Evolutionary conservation across 768 basidiomycete species (phyloP).

Genomic region (Tricholoma matsutake): DNA sequence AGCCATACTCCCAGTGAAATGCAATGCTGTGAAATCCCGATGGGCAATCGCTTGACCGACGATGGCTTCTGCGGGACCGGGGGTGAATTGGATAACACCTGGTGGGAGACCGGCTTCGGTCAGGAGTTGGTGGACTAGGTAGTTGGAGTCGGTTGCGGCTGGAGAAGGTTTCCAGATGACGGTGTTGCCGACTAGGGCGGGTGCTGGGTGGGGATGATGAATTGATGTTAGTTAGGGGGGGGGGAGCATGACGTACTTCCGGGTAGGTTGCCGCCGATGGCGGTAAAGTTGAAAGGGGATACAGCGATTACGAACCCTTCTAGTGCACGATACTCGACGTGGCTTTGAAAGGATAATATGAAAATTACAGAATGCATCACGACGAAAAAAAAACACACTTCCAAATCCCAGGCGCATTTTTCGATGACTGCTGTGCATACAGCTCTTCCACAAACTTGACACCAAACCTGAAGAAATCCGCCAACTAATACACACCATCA

Average conservation of each 20-base stretch:
- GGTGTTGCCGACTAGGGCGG: conserved; percentile 93
- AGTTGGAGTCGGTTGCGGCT: conserved; percentile 92
- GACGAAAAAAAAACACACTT: conserved; percentile 59
- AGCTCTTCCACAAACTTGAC: conserved; percentile 97
- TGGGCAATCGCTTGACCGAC: conserved; percentile 82
- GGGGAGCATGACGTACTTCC: conserved; percentile 31
- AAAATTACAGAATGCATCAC: neutral
- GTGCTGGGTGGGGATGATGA: conserved; percentile 42
- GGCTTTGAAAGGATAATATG: conserved; percentile 43
- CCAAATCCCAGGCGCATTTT: conserved; percentile 87
- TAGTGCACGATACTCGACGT: conserved; percentile 93
- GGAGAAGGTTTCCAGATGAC: conserved; percentile 98
- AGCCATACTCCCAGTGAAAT: conserved; percentile 95
- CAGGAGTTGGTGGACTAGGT: conserved; percentile 86
- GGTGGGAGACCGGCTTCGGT: conserved; percentile 92
- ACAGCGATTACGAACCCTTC: conserved; percentile 98
- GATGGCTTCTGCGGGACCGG: conserved; percentile 81
- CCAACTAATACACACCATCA: conserved; percentile 42
- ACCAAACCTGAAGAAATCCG: conserved; percentile 95
- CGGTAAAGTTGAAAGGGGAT: conserved; percentile 98
- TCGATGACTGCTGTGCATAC: conserved; percentile 85
- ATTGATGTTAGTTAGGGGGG: too few species aligned
- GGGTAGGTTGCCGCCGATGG: conserved; percentile 94
- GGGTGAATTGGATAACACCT: conserved; percentile 96
- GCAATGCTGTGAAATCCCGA: conserved; percentile 79